These are phyloP conservation scores for Amesomyces nigricolor DNA, from an alignment of 2,329 filamentous ascomycete species.

Conservation along the genomic window DNA sequence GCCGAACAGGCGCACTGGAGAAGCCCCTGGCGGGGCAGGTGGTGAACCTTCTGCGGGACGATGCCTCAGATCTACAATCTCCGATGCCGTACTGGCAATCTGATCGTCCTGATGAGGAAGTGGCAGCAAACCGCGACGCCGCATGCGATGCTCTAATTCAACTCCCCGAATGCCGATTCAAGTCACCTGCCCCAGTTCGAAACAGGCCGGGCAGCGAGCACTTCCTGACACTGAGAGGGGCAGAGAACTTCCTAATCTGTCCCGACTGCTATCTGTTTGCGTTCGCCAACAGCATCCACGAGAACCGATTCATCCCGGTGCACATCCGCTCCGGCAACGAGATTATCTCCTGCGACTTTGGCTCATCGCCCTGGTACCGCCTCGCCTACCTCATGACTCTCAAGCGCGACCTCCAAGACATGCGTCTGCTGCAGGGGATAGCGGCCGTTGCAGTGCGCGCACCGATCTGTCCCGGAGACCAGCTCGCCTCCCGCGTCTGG, in stretches of 20 bases:
- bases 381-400: conserved; percentile 77
- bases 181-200: conserved; percentile 38
- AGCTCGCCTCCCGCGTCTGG: conserved; percentile 60
- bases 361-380: conserved; percentile 69
- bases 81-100: conserved; percentile 40
- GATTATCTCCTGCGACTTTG: conserved; percentile 70
- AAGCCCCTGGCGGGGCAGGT: conserved; percentile 23
- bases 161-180: conserved; percentile 66
- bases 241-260: conserved; percentile 72
- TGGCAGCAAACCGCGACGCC: conserved; percentile 39
- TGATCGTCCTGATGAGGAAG: conserved; percentile 37
- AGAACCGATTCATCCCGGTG: conserved; percentile 58
- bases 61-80: conserved; percentile 25
- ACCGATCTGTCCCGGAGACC: conserved; percentile 53
- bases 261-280: conserved; percentile 69
- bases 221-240: conserved; percentile 72
- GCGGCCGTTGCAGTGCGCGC: conserved; percentile 55
- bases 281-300: conserved; percentile 63
- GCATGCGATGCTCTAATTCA: conserved; percentile 38
- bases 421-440: conserved; percentile 65
- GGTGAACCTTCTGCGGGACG: conserved; percentile 22
- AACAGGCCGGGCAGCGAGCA: conserved; percentile 57
- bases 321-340: conserved; percentile 51
- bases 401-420: conserved; percentile 60
- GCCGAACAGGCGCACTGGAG: conserved; percentile 21